Evolutionary conservation across 2,329 filamentous ascomycete genomes (phyloP).

Genomic region (Orbilia javanica): DNA sequence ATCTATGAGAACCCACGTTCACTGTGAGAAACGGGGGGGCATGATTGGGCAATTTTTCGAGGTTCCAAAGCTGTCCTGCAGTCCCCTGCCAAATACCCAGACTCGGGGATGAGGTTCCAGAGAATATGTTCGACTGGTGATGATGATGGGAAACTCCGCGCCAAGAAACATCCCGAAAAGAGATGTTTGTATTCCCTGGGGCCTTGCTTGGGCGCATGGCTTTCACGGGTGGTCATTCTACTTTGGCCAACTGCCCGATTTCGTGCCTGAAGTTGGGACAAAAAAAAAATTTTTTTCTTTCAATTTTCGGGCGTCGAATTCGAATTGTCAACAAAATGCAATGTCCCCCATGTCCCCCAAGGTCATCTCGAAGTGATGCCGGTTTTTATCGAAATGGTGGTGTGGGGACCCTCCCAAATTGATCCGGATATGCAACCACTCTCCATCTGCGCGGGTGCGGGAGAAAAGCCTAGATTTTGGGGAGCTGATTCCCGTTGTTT

Average conservation of each 20-base stretch:
- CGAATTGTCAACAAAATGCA: background rate
- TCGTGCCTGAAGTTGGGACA: conserved; percentile 17
- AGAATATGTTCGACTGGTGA: conserved; percentile 1
- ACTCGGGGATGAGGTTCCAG: conserved; percentile 28
- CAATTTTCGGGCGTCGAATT: background rate
- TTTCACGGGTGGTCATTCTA: background rate
- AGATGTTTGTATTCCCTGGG: conserved; percentile 1
- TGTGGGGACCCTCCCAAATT: conserved; percentile 55
- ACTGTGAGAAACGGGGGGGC: conserved; percentile 30
- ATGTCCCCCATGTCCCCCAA: conserved; percentile 1
- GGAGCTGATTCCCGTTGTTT: conserved; percentile 33
- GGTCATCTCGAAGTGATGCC: conserved; percentile 4
- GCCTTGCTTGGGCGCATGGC: background rate
- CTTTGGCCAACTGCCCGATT: conserved; percentile 2
- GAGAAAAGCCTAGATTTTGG: conserved; percentile 59
- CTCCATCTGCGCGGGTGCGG: conserved; percentile 58
- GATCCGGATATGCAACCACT: conserved; percentile 57
- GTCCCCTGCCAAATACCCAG: conserved; percentile 39
- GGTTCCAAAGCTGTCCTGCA: conserved; percentile 38
- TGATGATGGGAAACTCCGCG: conserved; percentile 21
- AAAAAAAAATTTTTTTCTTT: too few species aligned
- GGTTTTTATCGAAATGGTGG: conserved; percentile 36
- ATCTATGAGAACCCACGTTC: conserved; percentile 35
- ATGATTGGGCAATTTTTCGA: conserved; percentile 49
- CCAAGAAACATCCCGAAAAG: conserved; percentile 2